Percentiles rank a stretch among this genome's conserved stretches.
Conservation (phyloP, 176 grass and related monocot species). For the Poa pratensis region DNA sequence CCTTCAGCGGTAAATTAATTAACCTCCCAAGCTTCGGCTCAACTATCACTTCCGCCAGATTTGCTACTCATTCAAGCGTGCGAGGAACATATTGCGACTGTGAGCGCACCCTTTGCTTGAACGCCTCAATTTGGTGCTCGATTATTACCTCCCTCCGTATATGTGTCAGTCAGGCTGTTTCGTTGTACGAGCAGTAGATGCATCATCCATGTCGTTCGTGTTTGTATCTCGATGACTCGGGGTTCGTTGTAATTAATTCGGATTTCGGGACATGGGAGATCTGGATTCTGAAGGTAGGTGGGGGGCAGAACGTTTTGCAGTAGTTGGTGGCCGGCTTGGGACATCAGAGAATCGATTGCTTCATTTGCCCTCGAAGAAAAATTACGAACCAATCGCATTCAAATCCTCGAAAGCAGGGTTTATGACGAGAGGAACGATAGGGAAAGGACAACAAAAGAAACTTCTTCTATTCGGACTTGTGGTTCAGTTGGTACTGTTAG, state of each 20-base stretch:
- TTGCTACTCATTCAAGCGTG: neutral
- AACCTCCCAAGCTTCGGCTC: neutral
- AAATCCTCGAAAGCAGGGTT: neutral
- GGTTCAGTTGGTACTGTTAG: neutral
- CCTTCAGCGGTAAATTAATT: constrained; percentile 73
- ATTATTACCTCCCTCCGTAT: neutral
- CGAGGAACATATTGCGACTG: neutral
- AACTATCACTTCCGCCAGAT: neutral
- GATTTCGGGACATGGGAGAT: neutral
- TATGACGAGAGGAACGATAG: neutral
- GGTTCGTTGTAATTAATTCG: constrained; percentile 14
- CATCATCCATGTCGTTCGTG: constrained; percentile 37
- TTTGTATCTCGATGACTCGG: neutral
- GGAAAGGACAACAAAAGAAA: constrained; percentile 5
- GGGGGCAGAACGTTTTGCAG: constrained; percentile 24
- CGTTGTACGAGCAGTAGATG: neutral
- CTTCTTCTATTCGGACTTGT: constrained; percentile 15
- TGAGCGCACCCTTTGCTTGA: neutral
- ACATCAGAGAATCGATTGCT: constrained; percentile 40
- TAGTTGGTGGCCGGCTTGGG: constrained; percentile 35
- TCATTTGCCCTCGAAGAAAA: constrained; percentile 40
- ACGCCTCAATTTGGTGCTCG: neutral
- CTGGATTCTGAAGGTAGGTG: neutral
- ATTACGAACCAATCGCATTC: constrained; percentile 35
- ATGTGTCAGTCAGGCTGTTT: constrained; percentile 6